Conservation (phyloP, 2,329 filamentous ascomycete species). For the Xylaria sp. region DNA sequence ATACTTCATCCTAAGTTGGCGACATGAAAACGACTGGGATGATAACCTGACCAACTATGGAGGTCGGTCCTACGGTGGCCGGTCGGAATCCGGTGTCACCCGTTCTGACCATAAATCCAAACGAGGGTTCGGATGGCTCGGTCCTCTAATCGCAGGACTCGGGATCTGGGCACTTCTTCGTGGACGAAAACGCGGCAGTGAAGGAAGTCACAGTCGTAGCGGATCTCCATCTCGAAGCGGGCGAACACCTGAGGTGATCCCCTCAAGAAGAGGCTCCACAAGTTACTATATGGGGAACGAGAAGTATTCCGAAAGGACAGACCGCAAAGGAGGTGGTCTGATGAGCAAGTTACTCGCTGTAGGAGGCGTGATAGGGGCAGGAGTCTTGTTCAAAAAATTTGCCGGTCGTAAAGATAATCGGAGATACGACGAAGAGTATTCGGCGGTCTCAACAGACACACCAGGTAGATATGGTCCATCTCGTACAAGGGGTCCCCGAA, state of each 20-base stretch:
- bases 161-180: slow-evolving; percentile 60
- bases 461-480: slow-evolving; percentile 58
- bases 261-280: slow-evolving; percentile 63
- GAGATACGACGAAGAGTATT: slow-evolving; percentile 67
- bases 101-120: slow-evolving; percentile 49
- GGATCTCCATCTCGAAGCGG: slow-evolving; percentile 51
- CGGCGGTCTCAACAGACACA: slow-evolving; percentile 70
- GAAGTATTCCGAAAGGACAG: slow-evolving; percentile 67
- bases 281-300: slow-evolving; percentile 73
- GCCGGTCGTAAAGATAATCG: slow-evolving; percentile 63
- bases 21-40: slow-evolving; percentile 64
- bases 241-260: slow-evolving; percentile 59
- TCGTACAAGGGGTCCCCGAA: slow-evolving; percentile 48
- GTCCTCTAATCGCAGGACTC: slow-evolving; percentile 63
- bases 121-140: slow-evolving; percentile 62
- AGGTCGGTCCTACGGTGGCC: slow-evolving; percentile 57
- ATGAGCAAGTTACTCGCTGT: slow-evolving; percentile 69
- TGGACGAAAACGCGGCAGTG: slow-evolving; percentile 56
- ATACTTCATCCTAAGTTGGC: slow-evolving; percentile 84
- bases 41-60: slow-evolving; percentile 52
- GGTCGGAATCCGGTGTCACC: slow-evolving; percentile 57
- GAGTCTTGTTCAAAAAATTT: slow-evolving; percentile 68
- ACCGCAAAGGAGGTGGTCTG: slow-evolving; percentile 59
- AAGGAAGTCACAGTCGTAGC: slow-evolving; percentile 53
- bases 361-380: slow-evolving; percentile 71